These are phyloP conservation scores for Boletus mariae DNA, from an alignment of 1,284 basidiomycete genomes.

Conservation along the genomic window DNA sequence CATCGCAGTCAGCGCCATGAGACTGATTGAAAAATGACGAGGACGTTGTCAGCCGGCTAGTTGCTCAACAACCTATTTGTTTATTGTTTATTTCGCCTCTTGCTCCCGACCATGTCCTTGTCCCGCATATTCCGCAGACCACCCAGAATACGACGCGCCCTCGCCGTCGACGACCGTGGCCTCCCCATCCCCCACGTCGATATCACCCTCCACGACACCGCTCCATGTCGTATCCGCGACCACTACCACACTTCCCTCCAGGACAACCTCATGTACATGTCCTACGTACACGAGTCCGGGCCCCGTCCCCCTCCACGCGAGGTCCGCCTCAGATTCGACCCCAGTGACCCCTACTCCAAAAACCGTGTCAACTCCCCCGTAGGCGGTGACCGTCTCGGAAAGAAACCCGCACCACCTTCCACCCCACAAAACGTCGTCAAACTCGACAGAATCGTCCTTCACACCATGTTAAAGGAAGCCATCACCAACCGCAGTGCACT, in stretches of 20 bases:
- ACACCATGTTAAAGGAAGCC: constrained; percentile 82
- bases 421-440: constrained; percentile 66
- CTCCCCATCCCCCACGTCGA: constrained; percentile 67
- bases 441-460: constrained; percentile 83
- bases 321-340: constrained; percentile 71
- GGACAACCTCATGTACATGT: constrained; percentile 93
- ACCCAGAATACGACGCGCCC: constrained; percentile 44
- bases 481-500: constrained; percentile 73
- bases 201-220: constrained; percentile 65
- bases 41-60: not conserved
- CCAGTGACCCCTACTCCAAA: constrained; percentile 75
- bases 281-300: constrained; percentile 74
- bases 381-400: constrained; percentile 66
- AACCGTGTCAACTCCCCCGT: constrained; percentile 70
- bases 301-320: constrained; percentile 51
- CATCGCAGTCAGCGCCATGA: constrained; percentile 29
- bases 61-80: not conserved
- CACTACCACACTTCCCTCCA: constrained; percentile 85
- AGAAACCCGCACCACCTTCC: constrained; percentile 61
- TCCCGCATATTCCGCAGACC: constrained; percentile 43
- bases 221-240: constrained; percentile 73
- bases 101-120: constrained; percentile 23
- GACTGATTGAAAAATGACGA: not conserved
- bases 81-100: not conserved
- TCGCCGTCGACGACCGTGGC: constrained; percentile 46